These are phyloP conservation scores for Rhizophagus sp. DNA, from an alignment of 192 early-diverging fungal genomes.

Conservation along the genomic window DNA sequence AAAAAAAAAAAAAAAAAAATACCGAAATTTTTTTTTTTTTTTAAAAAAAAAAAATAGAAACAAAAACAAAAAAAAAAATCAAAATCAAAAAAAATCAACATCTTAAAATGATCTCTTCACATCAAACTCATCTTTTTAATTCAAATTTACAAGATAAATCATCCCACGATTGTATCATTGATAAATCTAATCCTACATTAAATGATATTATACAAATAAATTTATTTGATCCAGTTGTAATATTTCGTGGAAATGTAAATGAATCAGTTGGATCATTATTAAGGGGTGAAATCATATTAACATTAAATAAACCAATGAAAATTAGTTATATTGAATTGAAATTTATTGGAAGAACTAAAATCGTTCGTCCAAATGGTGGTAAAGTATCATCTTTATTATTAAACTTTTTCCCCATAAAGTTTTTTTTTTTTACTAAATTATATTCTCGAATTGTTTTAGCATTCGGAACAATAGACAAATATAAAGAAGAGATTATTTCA, in stretches of 20 bases:
- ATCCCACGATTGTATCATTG: too few relatives aligned
- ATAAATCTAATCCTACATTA: not conserved
- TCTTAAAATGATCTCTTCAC: too few relatives aligned
- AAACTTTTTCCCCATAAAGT: accelerated
- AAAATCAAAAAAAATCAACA: too few relatives aligned
- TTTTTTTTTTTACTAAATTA: too few relatives aligned
- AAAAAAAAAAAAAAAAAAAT: too few relatives aligned
- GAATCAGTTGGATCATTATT: slow-evolving; percentile 50
- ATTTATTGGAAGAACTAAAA: slow-evolving; percentile 52
- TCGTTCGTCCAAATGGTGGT: slow-evolving; percentile 43
- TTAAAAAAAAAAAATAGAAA: too few relatives aligned
- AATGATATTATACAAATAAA: not conserved
- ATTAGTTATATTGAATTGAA: slow-evolving; percentile 49
- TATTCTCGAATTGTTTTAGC: too few relatives aligned
- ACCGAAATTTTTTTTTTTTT: too few relatives aligned
- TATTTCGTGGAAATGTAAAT: slow-evolving; percentile 36
- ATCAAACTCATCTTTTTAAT: too few relatives aligned
- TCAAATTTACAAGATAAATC: too few relatives aligned
- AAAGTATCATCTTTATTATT: too few relatives aligned
- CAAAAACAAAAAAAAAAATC: too few relatives aligned
- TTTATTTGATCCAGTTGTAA: slow-evolving; percentile 1
- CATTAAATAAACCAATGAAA: slow-evolving; percentile 46
- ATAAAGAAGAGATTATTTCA: not conserved
- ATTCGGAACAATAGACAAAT: not conserved
- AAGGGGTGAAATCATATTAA: slow-evolving; percentile 52